Conservation (phyloP, 2,329 filamentous ascomycete genomes). For the Pyricularia sp. region DNA sequence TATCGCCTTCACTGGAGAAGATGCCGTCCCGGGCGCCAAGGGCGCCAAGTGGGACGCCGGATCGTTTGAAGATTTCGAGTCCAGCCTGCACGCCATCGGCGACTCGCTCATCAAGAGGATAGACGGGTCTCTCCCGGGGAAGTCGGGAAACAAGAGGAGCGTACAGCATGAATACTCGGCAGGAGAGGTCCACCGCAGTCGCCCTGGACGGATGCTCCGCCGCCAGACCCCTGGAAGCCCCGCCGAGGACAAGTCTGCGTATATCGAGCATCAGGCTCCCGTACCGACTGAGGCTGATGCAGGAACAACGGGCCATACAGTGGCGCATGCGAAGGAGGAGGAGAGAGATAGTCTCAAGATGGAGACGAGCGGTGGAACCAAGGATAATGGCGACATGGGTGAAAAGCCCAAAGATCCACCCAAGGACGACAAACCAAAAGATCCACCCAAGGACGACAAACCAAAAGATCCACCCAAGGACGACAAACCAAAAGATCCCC, state of each 20-base stretch:
- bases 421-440: background rate
- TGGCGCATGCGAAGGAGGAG: background rate
- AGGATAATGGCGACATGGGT: background rate
- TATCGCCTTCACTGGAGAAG: conserved; percentile 47
- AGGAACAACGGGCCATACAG: background rate
- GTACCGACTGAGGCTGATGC: background rate
- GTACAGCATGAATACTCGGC: background rate
- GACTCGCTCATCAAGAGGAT: conserved; percentile 37
- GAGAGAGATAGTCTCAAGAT: background rate
- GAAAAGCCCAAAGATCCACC: background rate
- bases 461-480: background rate
- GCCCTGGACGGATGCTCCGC: background rate
- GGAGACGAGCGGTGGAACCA: background rate
- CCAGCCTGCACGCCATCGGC: conserved; percentile 40
- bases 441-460: background rate
- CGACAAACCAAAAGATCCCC: background rate
- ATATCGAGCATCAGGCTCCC: background rate
- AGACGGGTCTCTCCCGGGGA: conserved; percentile 8
- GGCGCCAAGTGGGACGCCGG: conserved; percentile 46
- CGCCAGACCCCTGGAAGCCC: background rate
- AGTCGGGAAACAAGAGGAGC: background rate
- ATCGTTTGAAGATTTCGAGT: conserved; percentile 38
- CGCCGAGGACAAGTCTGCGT: too few relatives aligned
- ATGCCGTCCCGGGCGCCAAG: conserved; percentile 44
- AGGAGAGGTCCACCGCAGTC: background rate